Base-by-base conservation (phyloP, 805 yeast species). In the Cyberlindnera sargentensis region DNA sequence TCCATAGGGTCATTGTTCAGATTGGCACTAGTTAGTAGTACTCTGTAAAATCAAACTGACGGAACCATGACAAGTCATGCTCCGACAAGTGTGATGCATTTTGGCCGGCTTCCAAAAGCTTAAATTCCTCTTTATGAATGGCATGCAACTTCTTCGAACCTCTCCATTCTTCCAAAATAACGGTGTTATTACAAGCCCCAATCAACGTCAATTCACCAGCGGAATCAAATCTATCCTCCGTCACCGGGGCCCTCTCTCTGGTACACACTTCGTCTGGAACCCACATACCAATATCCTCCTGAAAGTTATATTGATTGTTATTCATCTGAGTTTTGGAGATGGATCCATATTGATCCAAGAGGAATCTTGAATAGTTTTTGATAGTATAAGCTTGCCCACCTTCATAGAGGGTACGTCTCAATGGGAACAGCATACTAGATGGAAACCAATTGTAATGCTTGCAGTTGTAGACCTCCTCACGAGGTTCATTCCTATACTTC, bases 311-410 rank as follows among this genome's bases (percentile, higher is more conserved):
- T 29, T 47, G 48, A 44, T 44, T 52, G 41, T 52, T 47, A 31
- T 49, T 50, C 37, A 44, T 45, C 15, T 48, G 42, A 24, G 35
- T 61, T 37, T 52, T 53, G 26, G 53, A 60, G 50, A 37, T 64
- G 51, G 44, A 30, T 9, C 57, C 58, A 47, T 73, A 73, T 53
- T 68, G 73, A 23, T 59, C 55, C 7, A 56, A 49, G 39, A 73
- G 56, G 10, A 68, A 61, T 5, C 56, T 58, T 4, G 65, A 53
- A 46, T 62, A 65, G 35, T 62, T 62, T 39, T 63, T 61, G 20
- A 77, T 77, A 37, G 71, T 57, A 52, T 70, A 73, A 2, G 70
- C 73, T 34, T 65, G 59, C 41, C 70, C 71, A 34, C 77, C 78
- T 55, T 73, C 78, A 32, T 68, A 66, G 25, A 58, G 49, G 0